phyloP scores from a whole-genome alignment of 495 filamentous ascomycete genomes.

The Filosporella fistucella region DNA sequence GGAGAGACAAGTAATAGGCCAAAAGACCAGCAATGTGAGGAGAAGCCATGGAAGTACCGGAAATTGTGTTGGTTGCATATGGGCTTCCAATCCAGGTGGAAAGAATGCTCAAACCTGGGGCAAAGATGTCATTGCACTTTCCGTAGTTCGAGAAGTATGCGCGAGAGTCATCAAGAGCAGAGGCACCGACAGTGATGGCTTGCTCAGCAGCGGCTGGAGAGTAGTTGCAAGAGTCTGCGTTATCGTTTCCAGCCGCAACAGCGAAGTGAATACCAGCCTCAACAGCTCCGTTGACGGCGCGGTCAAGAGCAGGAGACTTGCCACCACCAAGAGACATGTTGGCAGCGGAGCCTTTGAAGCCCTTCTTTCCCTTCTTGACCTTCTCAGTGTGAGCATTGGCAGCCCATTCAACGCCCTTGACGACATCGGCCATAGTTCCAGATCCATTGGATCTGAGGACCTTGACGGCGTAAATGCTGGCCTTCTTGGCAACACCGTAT shows the following conservation, averaged over 20 bases:
- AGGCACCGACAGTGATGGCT: conserved; percentile 95
- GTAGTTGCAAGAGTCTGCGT: conserved; percentile 98
- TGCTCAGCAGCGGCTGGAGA: conserved; percentile 93
- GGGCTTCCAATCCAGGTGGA: conserved; percentile 98
- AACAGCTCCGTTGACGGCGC: conserved; percentile 91
- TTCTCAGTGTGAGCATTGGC: conserved; percentile 72
- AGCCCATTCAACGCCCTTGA: conserved; percentile 97
- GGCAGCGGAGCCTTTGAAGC: conserved; percentile 97
- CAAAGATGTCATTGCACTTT: conserved; percentile 99
- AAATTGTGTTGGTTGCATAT: conserved; percentile 94
- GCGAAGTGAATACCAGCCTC: conserved; percentile 90
- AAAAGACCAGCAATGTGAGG: conserved; percentile 95
- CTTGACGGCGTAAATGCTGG: conserved; percentile 94
- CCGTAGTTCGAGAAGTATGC: conserved; percentile 99
- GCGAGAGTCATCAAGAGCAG: conserved; percentile 87
- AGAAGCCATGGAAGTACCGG: conserved; percentile 98
- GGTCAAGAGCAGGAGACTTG: conserved; percentile 84
- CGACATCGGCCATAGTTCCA: conserved; percentile 96
- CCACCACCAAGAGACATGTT: conserved; percentile 99
- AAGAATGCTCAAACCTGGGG: conserved; percentile 91
- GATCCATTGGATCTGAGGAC: conserved; percentile 96
- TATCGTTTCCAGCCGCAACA: conserved; percentile 97
- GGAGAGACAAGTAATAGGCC: conserved; percentile 96
- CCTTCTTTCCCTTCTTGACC: conserved; percentile 67
- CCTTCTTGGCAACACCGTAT: conserved; percentile 99